These are phyloP conservation scores for Chenopodium formosanum DNA, from an alignment of 148 eudicot species.

Conservation along the genomic window DNA sequence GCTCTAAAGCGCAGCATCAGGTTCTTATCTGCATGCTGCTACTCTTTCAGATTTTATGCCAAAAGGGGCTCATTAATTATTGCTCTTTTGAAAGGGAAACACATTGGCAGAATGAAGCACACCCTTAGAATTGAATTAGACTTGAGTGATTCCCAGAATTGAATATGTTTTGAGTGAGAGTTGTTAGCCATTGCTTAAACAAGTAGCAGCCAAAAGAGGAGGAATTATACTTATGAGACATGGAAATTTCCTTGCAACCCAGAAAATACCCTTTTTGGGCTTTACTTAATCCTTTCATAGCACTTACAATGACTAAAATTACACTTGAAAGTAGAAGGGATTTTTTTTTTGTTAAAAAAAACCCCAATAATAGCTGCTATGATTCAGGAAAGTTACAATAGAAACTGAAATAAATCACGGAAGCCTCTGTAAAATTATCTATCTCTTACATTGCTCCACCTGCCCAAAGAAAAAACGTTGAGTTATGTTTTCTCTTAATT, in stretches of 20 bases:
- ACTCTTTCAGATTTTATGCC: conserved; percentile 26
- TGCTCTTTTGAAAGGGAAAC: conserved; percentile 22
- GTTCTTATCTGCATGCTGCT: conserved; percentile 53
- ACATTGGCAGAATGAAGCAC: background rate
- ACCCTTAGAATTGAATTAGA: background rate
- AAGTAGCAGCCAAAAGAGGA: background rate
- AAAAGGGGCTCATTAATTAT: conserved; percentile 30
- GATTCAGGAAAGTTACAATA: conserved; percentile 17
- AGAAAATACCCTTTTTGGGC: conserved; percentile 11
- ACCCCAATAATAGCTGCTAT: conserved; percentile 15
- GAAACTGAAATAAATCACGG: conserved; percentile 5
- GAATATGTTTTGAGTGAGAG: background rate
- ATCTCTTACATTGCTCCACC: conserved; percentile 32
- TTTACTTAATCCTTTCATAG: conserved; percentile 8
- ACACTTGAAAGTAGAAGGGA: conserved; percentile 19
- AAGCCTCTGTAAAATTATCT: conserved; percentile 11
- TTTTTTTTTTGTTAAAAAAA: too few relatives aligned
- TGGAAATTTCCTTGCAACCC: background rate
- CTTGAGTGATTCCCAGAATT: conserved; percentile 14
- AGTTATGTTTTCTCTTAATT: background rate
- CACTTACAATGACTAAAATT: conserved; percentile 29
- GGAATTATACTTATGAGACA: background rate
- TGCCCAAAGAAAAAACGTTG: background rate
- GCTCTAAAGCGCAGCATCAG: conserved; percentile 55
- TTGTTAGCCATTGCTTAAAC: background rate